These are phyloP conservation scores for Plenodomus tracheiphilus DNA, from an alignment of 2,329 filamentous ascomycete genomes.

Conservation along the genomic window DNA sequence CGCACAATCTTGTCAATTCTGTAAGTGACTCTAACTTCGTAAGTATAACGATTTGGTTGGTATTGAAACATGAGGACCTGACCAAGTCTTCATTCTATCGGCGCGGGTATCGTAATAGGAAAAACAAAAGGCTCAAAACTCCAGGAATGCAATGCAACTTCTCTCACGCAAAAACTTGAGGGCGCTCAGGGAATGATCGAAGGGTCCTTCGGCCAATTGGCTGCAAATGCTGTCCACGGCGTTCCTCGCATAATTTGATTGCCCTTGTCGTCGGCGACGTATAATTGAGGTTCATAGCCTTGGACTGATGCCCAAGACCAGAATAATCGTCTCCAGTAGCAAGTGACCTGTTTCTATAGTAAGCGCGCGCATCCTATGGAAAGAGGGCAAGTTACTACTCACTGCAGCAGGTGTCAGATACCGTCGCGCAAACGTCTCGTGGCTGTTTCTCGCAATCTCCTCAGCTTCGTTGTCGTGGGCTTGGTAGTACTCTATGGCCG, in stretches of 20 bases:
- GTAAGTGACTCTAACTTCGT: too few species aligned
- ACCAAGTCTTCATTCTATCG: not conserved
- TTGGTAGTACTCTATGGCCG: constrained; percentile 37
- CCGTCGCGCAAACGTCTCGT: constrained; percentile 35
- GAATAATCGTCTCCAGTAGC: constrained; percentile 40
- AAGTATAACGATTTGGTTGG: too few species aligned
- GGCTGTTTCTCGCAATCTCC: constrained; percentile 34
- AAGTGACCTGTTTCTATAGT: constrained; percentile 24
- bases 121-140: constrained; percentile 10
- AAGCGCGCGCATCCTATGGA: not conserved
- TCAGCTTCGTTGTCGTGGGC: constrained; percentile 35
- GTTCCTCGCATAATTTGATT: constrained; percentile 36
- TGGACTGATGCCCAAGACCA: constrained; percentile 36
- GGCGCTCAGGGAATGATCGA: constrained; percentile 30
- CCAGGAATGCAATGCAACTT: constrained; percentile 17
- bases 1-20: too few species aligned
- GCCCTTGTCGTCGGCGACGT: constrained; percentile 24
- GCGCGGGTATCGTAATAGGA: constrained; percentile 21
- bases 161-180: constrained; percentile 1
- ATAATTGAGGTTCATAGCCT: constrained; percentile 35
- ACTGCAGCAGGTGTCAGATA: constrained; percentile 40
- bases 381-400: constrained; percentile 3
- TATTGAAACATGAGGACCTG: too few species aligned
- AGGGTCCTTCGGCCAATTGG: constrained; percentile 39
- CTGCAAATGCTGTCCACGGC: constrained; percentile 40